Conservation (phyloP, 2,329 filamentous ascomycete species). For the Scytalidium lignicola region DNA sequence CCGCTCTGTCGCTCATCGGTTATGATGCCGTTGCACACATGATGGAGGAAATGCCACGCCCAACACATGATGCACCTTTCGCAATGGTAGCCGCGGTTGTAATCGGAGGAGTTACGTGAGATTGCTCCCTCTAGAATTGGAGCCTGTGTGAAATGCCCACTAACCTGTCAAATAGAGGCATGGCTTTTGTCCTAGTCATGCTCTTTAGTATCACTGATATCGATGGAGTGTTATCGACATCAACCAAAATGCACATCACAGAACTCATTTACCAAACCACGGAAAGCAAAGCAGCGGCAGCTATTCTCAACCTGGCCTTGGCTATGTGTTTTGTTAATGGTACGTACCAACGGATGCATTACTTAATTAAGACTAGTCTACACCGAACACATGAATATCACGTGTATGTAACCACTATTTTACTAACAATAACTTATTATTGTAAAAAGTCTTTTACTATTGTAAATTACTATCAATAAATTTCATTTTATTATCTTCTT, state of each 20-base stretch:
- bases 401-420: too few relatives aligned
- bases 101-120: conserved; percentile 34
- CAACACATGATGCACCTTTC: conserved; percentile 32
- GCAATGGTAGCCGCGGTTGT: conserved; percentile 37
- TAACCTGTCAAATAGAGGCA: conserved; percentile 21
- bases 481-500: too few relatives aligned
- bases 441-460: too few relatives aligned
- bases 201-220: conserved; percentile 37
- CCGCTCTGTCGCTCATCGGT: conserved; percentile 32
- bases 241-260: conserved; percentile 37
- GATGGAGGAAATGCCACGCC: conserved; percentile 40
- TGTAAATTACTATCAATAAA: too few relatives aligned
- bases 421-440: too few relatives aligned
- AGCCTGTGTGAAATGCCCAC: background rate
- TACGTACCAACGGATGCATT: conserved; percentile 35
- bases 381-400: too few relatives aligned
- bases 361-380: too few relatives aligned
- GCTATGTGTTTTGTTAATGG: conserved; percentile 41
- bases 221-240: conserved; percentile 14
- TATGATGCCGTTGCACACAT: conserved; percentile 40
- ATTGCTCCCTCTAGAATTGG: too few relatives aligned
- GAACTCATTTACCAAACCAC: conserved; percentile 38
- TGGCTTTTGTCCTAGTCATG: conserved; percentile 35
- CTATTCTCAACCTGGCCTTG: conserved; percentile 36
- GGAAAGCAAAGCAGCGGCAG: conserved; percentile 31